Conservation (phyloP, 2,329 filamentous ascomycete genomes). For the Aspergillus sp. region DNA sequence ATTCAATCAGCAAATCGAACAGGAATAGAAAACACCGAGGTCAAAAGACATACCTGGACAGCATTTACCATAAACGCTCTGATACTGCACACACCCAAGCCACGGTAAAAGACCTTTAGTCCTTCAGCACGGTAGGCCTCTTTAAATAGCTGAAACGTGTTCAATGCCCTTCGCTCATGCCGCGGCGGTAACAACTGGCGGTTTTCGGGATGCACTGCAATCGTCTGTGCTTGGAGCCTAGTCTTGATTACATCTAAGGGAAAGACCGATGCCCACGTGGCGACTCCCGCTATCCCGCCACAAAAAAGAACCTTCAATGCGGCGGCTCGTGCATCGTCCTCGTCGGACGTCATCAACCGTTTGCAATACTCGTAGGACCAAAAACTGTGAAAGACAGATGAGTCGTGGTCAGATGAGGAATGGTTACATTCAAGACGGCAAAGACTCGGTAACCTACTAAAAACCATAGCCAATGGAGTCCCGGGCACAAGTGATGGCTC, state of each 20-base stretch:
- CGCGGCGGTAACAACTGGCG: constrained; percentile 22
- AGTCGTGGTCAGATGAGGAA: constrained; percentile 7
- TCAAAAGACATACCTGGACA: constrained; percentile 55
- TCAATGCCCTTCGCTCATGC: constrained; percentile 31
- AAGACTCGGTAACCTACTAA: constrained; percentile 57
- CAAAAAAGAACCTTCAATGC: constrained; percentile 72
- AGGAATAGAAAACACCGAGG: not conserved
- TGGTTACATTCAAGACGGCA: constrained; percentile 10
- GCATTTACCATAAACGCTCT: constrained; percentile 92
- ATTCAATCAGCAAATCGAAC: constrained; percentile 9
- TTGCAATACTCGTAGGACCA: constrained; percentile 84
- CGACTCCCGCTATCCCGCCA: constrained; percentile 81
- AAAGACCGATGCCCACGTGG: constrained; percentile 88
- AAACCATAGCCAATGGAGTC: constrained; percentile 95
- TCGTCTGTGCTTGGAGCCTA: constrained; percentile 73
- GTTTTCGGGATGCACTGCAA: constrained; percentile 23
- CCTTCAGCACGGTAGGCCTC: constrained; percentile 67
- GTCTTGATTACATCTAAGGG: constrained; percentile 93
- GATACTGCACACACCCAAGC: constrained; percentile 76
- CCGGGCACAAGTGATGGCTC: constrained; percentile 74
- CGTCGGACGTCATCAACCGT: constrained; percentile 51
- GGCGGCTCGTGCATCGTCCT: constrained; percentile 49
- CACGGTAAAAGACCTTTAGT: constrained; percentile 65
- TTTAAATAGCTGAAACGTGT: constrained; percentile 64
- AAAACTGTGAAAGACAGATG: constrained; percentile 54